phyloP scores from a whole-genome alignment of 306 rosid species.

The apple (Malus domestica) region ASM211411v1 NC_041795.1:13725001-13725500 shows the following conservation, averaged over 20 bases:
- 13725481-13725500: slow-evolving; percentile 65
- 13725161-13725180: neutral
- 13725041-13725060: slow-evolving; percentile 72
- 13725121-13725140: neutral
- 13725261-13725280: slow-evolving; percentile 57
- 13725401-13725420: slow-evolving; percentile 4
- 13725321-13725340: slow-evolving; percentile 59
- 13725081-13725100: slow-evolving; percentile 63
- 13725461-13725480: slow-evolving; percentile 60
- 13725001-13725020: slow-evolving; percentile 68
- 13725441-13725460: slow-evolving; percentile 54
- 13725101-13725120: slow-evolving; percentile 43
- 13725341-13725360: neutral
- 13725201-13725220: slow-evolving; percentile 10
- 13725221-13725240: slow-evolving; percentile 61
- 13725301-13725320: slow-evolving; percentile 63
- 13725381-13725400: neutral
- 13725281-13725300: slow-evolving; percentile 51
- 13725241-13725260: slow-evolving; percentile 54
- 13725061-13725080: slow-evolving; percentile 69
- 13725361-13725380: neutral
- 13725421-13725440: slow-evolving; percentile 63
- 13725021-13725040: slow-evolving; percentile 53
- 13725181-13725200: slow-evolving; percentile 1
- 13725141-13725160: neutral